Base-by-base conservation (phyloP, 495 filamentous ascomycete species). In the Glarea lozoyensis region DNA sequence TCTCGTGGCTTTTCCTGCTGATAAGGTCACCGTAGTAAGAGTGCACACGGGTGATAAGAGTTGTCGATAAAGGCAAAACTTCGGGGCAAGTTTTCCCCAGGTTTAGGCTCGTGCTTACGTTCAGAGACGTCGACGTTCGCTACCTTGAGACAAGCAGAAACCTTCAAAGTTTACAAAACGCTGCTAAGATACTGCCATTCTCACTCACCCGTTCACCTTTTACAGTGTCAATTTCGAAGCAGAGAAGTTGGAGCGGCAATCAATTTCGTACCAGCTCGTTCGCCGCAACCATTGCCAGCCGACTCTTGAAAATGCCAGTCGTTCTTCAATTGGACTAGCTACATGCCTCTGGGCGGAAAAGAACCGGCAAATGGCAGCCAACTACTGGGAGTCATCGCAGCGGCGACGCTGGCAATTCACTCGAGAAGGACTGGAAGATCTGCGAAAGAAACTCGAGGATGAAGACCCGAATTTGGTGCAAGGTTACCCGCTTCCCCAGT, bases 331-430 rank as follows among this genome's bases (percentile, higher is more conserved):
- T n/a, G 25, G n/a, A 13, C 27, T 21, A 39, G 36, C 16, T 11
- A 41, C 20, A 16, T 43, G 11, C 20, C 15, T 0, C 21, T 13
- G 31, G 34, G 7, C 32, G 18, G 10, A n/a, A 7, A 44, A n/a
- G 17, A 13, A 12, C 15, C 27, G 4, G 11, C 47, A 33, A 32
- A 98, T 98, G 92, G 88, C 92, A 40, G 86, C 90, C 54, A 96
- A 92, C 62, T 98, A 85, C 64, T 98, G 93, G 92, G 84, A 82
- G 42, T 96, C 90, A 37, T 88, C 88, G 12, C 92, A 98, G 64
- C 76, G 82, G 41, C 78, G 75, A 50, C 74, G 85, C 63, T 98
- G 93, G 93, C 80, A 86, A 45, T 96, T 92, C 65, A 78, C 88
- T 30, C 79, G 83, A 51, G 77, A 82, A 51, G 77, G 82, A 50